Conservation (phyloP, 495 filamentous ascomycete genomes). For the Aspergillus cristatus region DNA sequence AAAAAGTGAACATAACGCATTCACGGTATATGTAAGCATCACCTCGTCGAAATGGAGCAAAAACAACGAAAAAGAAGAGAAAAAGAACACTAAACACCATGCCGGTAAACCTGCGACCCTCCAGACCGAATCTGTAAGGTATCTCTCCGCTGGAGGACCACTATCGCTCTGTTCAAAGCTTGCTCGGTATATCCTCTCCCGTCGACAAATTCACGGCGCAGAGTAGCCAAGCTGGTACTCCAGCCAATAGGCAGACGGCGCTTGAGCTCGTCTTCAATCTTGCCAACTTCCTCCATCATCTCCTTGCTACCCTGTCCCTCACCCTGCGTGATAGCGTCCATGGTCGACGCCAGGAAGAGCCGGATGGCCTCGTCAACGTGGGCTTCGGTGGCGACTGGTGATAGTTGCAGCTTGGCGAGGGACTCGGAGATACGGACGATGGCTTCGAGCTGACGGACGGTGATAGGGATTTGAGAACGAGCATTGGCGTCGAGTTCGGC, state of each 20-base stretch:
- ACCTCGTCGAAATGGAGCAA: conserved; percentile 16
- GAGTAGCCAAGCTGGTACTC: conserved; percentile 79
- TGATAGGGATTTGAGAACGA: conserved; percentile 92
- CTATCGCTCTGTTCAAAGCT: conserved; percentile 71
- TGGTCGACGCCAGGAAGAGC: conserved; percentile 91
- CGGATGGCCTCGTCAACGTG: conserved; percentile 98
- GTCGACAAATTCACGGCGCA: conserved; percentile 85
- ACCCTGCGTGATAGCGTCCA: conserved; percentile 94
- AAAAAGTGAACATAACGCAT: conserved; percentile 13
- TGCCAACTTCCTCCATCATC: conserved; percentile 76
- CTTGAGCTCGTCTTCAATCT: conserved; percentile 87
- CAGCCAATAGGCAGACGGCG: conserved; percentile 87
- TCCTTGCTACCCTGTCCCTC: conserved; percentile 72
- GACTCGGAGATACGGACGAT: conserved; percentile 97
- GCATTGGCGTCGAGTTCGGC: conserved; percentile 78
- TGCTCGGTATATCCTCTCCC: conserved; percentile 79
- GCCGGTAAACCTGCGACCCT: conserved; percentile 81
- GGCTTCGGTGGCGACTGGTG: conserved; percentile 72
- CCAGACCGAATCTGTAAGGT: conserved; percentile 87
- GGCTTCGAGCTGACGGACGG: conserved; percentile 91
- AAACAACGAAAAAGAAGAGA: conserved; percentile 9
- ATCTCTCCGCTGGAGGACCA: conserved; percentile 79
- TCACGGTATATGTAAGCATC: conserved; percentile 15
- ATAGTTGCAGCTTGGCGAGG: conserved; percentile 82
- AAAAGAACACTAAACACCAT: conserved; percentile 45